Percentiles rank a stretch among this genome's conserved stretches.
Conservation (phyloP, 768 basidiomycete genomes). For the Trametes cinnabarina region DNA sequence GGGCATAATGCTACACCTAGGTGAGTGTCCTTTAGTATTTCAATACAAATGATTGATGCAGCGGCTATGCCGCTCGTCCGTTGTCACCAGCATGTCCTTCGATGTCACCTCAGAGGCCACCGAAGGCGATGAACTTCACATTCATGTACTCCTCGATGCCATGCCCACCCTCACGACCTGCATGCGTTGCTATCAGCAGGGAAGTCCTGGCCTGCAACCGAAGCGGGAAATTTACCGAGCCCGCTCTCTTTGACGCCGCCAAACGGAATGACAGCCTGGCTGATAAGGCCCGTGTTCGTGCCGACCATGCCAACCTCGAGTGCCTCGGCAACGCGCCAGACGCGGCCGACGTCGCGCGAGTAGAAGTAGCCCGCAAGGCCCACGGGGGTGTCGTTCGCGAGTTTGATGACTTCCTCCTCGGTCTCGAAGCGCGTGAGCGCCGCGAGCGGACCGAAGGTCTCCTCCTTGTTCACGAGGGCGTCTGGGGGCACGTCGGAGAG, state of each 20-base stretch:
- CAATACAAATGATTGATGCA: not conserved
- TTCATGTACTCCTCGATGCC: slow-evolving; percentile 91
- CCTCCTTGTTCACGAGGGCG: slow-evolving; percentile 71
- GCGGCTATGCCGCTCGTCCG: too few relatives aligned
- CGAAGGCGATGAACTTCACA: slow-evolving; percentile 77
- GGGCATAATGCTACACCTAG: not conserved
- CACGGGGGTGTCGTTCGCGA: slow-evolving; percentile 80
- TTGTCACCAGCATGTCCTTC: not conserved
- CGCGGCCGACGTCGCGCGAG: slow-evolving; percentile 78
- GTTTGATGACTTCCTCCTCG: slow-evolving; percentile 85
- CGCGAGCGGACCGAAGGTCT: slow-evolving; percentile 94
- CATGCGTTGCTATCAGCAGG: slow-evolving; percentile 34
- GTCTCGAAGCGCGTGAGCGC: slow-evolving; percentile 88
- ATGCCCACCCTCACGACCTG: slow-evolving; percentile 82
- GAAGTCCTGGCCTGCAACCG: not conserved
- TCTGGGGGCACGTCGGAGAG: slow-evolving; percentile 75
- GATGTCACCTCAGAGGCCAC: slow-evolving; percentile 29
- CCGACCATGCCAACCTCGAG: slow-evolving; percentile 95
- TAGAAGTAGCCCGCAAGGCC: slow-evolving; percentile 97
- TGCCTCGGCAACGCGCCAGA: slow-evolving; percentile 93
- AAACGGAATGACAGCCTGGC: slow-evolving; percentile 79
- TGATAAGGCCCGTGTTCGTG: slow-evolving; percentile 76
- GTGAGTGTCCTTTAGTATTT: not conserved
- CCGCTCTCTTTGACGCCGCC: slow-evolving; percentile 93
- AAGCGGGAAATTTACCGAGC: slow-evolving; percentile 39